Evolutionary conservation across 2,329 filamentous ascomycete genomes (phyloP).

Genomic region (Colletotrichum tropicale): DNA sequence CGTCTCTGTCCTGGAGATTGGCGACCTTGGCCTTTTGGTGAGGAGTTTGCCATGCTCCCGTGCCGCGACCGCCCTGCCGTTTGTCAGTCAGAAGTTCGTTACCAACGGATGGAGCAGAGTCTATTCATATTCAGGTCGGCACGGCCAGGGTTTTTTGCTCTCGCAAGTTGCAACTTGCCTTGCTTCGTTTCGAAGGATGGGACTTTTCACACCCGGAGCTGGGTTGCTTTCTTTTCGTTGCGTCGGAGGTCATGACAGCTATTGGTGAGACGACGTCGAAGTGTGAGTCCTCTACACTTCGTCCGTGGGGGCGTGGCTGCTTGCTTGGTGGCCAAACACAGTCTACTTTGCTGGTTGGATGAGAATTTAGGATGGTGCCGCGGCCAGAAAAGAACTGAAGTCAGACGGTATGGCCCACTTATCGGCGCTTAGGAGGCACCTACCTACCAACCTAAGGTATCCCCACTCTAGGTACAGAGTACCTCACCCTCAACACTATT

Average conservation of each 20-base stretch:
- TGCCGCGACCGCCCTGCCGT: slow-evolving; percentile 30
- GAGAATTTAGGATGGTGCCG: neutral
- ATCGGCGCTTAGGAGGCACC: neutral
- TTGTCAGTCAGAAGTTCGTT: neutral
- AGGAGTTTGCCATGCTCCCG: slow-evolving; percentile 66
- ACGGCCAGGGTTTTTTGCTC: neutral
- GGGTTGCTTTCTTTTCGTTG: slow-evolving; percentile 39
- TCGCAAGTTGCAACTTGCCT: slow-evolving; percentile 34
- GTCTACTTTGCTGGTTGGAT: neutral
- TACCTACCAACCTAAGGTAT: neutral
- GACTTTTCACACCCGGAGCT: slow-evolving; percentile 23
- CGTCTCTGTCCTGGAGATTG: slow-evolving; percentile 44
- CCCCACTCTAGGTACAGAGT: too few species aligned
- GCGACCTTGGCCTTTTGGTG: slow-evolving; percentile 58
- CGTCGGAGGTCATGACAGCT: slow-evolving; percentile 32
- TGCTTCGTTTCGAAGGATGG: slow-evolving; percentile 42
- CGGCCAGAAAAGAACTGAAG: neutral
- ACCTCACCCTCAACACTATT: neutral
- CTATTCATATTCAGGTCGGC: neutral
- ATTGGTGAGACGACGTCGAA: neutral
- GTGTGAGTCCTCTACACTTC: neutral
- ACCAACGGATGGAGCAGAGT: neutral
- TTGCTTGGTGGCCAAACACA: neutral
- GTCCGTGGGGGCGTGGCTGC: neutral
- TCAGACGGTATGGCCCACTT: neutral